Conservation (phyloP, 2,329 filamentous ascomycete species). For the Paecilomyces niveus region DNA sequence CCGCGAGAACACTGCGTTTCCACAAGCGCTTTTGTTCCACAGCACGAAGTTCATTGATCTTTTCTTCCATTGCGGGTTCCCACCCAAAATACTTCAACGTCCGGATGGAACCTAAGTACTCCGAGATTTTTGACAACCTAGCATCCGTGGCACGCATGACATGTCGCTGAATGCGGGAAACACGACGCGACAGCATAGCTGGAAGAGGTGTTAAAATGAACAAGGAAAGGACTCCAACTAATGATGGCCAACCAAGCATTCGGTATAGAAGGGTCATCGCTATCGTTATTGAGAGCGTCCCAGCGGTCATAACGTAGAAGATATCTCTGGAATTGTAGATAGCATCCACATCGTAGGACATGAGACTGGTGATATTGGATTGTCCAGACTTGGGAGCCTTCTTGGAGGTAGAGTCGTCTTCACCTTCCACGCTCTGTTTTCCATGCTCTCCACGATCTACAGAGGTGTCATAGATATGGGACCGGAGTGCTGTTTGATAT, state of each 20-base stretch:
- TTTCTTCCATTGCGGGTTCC: slow-evolving; percentile 49
- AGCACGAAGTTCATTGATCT: slow-evolving; percentile 43
- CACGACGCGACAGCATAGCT: slow-evolving; percentile 42
- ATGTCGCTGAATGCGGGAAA: slow-evolving; percentile 46
- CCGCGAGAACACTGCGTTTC: slow-evolving; percentile 42
- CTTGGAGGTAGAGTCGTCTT: slow-evolving; percentile 8
- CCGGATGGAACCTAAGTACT: slow-evolving; percentile 52
- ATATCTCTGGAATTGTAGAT: slow-evolving; percentile 48
- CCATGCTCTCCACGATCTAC: slow-evolving; percentile 4
- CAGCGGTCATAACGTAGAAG: slow-evolving; percentile 40
- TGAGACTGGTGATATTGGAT: slow-evolving; percentile 50
- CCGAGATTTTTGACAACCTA: slow-evolving; percentile 51
- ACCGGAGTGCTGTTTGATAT: slow-evolving; percentile 49
- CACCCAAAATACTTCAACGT: slow-evolving; percentile 57
- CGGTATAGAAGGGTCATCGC: slow-evolving; percentile 48
- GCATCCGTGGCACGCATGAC: slow-evolving; percentile 51
- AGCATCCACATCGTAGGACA: slow-evolving; percentile 53
- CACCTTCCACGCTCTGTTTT: slow-evolving; percentile 4
- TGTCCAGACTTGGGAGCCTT: slow-evolving; percentile 34
- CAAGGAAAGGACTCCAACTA: slow-evolving; percentile 47
- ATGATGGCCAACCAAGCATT: slow-evolving; percentile 50
- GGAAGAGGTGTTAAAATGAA: slow-evolving; percentile 46
- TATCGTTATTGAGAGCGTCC: slow-evolving; percentile 42
- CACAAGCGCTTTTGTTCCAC: slow-evolving; percentile 51
- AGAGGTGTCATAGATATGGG: slow-evolving; percentile 46